phyloP scores from a whole-genome alignment of 2,329 filamentous ascomycete species.

The Aquanectria penicillioides region DNA sequence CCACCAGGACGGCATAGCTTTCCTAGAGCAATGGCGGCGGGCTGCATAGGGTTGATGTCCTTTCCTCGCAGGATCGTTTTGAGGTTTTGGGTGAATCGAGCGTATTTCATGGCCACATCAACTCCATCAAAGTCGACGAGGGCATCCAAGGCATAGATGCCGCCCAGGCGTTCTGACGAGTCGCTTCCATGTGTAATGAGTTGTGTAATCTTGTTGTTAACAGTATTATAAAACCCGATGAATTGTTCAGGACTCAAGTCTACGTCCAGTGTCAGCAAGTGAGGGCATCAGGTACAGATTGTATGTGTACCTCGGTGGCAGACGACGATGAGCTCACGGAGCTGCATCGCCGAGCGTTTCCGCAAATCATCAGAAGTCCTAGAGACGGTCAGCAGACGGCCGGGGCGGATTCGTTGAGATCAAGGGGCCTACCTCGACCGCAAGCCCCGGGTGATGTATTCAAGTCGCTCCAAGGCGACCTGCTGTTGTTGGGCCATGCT shows the following conservation, averaged over 20 bases:
- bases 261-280: conserved; percentile 41
- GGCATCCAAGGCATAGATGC: conserved; percentile 89
- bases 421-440: conserved; percentile 59
- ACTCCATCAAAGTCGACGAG: conserved; percentile 97
- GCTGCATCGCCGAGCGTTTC: conserved; percentile 62
- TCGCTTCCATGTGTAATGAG: conserved; percentile 88
- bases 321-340: conserved; percentile 64
- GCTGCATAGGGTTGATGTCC: conserved; percentile 89
- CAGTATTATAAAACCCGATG: conserved; percentile 63
- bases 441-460: conserved; percentile 64
- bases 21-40: conserved; percentile 88
- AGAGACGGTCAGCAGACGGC: conserved; percentile 27
- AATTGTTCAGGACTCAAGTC: conserved; percentile 88
- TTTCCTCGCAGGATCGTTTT: conserved; percentile 89
- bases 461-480: conserved; percentile 65
- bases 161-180: conserved; percentile 87
- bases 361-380: conserved; percentile 59
- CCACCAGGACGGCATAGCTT: conserved; percentile 92
- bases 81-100: conserved; percentile 90
- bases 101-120: conserved; percentile 92
- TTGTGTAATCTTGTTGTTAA: conserved; percentile 66
- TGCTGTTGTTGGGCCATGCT: conserved; percentile 59
- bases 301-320: conserved; percentile 62
- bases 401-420: background rate
- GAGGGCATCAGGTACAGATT: background rate